Conservation (phyloP, 805 yeast genomes). For the Saccharomyces eubayanus region DNA sequence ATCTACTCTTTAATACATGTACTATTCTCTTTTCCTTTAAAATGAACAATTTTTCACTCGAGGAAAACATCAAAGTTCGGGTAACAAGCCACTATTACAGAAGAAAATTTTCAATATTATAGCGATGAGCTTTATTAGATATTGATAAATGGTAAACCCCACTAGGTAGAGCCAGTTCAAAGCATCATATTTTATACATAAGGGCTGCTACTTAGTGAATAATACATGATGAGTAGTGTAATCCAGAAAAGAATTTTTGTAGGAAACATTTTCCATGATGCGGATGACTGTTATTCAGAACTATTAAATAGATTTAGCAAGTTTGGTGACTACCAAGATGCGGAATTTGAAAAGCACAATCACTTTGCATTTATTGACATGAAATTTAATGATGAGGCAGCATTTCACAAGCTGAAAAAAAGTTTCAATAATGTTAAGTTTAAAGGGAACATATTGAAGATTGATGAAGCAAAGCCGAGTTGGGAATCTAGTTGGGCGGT, state of each 20-base stretch:
- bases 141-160: background rate
- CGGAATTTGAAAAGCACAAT: constrained; percentile 44
- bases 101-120: background rate
- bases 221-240: constrained; percentile 6
- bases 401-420: constrained; percentile 40
- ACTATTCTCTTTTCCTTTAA: background rate
- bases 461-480: constrained; percentile 55
- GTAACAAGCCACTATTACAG: background rate
- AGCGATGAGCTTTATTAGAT: background rate
- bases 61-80: background rate
- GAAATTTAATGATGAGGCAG: constrained; percentile 35
- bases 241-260: constrained; percentile 23
- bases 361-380: constrained; percentile 62
- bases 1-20: background rate
- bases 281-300: constrained; percentile 29
- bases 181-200: too few species aligned
- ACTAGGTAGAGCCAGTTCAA: background rate
- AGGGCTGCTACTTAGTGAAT: background rate
- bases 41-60: background rate
- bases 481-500: constrained; percentile 40
- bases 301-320: constrained; percentile 49
- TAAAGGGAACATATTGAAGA: constrained; percentile 60
- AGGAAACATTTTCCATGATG: constrained; percentile 23
- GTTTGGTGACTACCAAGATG: constrained; percentile 48
- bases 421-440: constrained; percentile 64